phyloP scores from a whole-genome alignment of 257 asterid genomes.

The Datura wrightii region DNA sequence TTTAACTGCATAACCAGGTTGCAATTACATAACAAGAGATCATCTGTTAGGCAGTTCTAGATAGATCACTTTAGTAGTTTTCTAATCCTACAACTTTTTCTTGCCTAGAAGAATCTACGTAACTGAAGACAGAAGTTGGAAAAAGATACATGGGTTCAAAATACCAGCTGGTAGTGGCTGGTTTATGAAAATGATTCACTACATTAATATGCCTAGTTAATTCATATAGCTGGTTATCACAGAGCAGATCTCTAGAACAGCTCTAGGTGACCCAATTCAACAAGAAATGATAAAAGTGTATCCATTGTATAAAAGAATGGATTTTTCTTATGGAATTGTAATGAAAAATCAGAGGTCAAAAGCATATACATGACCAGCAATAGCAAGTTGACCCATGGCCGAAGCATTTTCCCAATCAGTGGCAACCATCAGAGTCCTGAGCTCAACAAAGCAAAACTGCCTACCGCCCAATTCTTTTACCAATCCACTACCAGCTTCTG shows the following conservation, averaged over 20 bases:
- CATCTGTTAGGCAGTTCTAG: background rate
- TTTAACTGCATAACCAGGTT: conserved; percentile 12
- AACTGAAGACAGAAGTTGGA: background rate
- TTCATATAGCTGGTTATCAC: background rate
- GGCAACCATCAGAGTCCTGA: conserved; percentile 98
- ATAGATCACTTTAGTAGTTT: background rate
- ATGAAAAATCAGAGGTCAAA: background rate
- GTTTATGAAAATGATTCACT: conserved; percentile 15
- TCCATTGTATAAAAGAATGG: background rate
- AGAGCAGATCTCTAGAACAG: background rate
- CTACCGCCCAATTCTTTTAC: conserved; percentile 64
- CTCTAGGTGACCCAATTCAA: background rate
- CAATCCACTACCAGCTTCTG: conserved; percentile 63
- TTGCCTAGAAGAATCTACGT: background rate
- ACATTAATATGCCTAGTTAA: background rate
- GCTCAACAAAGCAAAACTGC: conserved; percentile 80
- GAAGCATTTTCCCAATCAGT: conserved; percentile 86
- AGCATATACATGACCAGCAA: conserved; percentile 81
- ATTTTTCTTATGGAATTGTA: background rate
- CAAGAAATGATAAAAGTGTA: background rate
- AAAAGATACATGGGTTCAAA: background rate
- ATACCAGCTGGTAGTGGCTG: background rate
- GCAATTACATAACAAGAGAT: background rate
- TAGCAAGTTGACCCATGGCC: conserved; percentile 84
- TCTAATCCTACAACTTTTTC: background rate